Evolutionary conservation across 805 yeast species (phyloP), one percentile per base, ranked within the genome.

Genomic region (Metschnikowia cerradonensis): DNA sequence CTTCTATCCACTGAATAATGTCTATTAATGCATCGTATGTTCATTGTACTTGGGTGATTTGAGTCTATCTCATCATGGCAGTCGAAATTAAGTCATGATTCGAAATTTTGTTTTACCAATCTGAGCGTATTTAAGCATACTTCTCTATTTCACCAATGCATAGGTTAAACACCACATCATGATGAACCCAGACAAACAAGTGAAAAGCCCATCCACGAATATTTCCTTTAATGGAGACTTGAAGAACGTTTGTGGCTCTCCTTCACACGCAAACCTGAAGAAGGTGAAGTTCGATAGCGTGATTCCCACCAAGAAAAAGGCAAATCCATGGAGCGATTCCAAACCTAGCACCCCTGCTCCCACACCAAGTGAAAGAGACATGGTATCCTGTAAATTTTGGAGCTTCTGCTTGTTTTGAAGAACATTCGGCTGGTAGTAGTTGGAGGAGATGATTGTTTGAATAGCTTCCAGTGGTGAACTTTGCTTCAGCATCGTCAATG

Each of bases 141-240:
- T 26, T 26, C 30, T 26, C 30, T 34, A 55, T 52, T 69, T 70
- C 17, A 73, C 75, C 48, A 74, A 60, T 0, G 78, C 77, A 56
- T 66, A 71, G 36, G 72, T 73, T 61, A 74, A 64, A 58, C 78
- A 74, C 78, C 78, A 74, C 77, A 72, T 72, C 78, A 74, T 73
- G 19, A 73, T 61, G 49, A 57, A 74, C 7, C 77, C 78, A 0
- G 78, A 67, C 4, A 68, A 56, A 48, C 69, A 67, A 6, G 63
- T 59, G 42, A 64, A 53, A 8, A 72, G 42, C 1, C 72, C 67
- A n/a, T 62, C 67, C 11, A 71, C 26, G 38, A 73, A 68, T 2
- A 73, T 58, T 46, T 71, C 73, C 30, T 61, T 60, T 5, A 64
- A 17, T 0, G 78, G 76, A 17, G 52, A 62, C 20, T 56, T 54